phyloP scores from a whole-genome alignment of 257 asterid species.

The Solanum bulbocastanum region DNA sequence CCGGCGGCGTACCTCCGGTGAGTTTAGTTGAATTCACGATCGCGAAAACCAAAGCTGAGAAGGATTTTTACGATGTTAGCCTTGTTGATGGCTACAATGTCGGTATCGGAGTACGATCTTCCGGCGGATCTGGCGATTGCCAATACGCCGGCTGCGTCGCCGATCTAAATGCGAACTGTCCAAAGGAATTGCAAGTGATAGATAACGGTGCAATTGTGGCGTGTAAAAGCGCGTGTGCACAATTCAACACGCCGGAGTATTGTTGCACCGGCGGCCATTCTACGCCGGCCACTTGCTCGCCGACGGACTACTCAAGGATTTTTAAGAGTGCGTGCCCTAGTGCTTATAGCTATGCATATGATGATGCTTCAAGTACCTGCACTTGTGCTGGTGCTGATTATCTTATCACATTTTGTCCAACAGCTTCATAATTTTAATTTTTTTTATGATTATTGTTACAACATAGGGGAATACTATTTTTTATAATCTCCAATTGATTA shows the following conservation, averaged over 20 bases:
- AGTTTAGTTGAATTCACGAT: conserved; percentile 73
- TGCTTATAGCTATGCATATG: conserved; percentile 93
- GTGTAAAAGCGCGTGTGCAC: conserved; percentile 75
- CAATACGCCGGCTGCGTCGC: conserved; percentile 56
- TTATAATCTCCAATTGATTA: not conserved
- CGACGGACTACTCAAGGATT: conserved; percentile 50
- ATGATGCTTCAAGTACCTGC: conserved; percentile 64
- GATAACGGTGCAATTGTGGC: conserved; percentile 53
- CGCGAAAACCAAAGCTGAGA: conserved; percentile 6
- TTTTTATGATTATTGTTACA: not conserved
- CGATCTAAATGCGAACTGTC: conserved; percentile 44
- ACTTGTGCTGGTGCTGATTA: conserved; percentile 68
- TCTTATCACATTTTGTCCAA: conserved; percentile 73
- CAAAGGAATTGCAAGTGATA: conserved; percentile 39
- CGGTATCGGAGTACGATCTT: conserved; percentile 40
- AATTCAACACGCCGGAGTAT: conserved; percentile 43
- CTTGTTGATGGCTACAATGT: conserved; percentile 83
- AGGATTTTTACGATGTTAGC: conserved; percentile 85
- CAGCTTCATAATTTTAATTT: not conserved
- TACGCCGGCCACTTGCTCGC: conserved; percentile 59
- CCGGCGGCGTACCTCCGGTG: conserved; percentile 78
- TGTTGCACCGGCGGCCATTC: conserved; percentile 79
- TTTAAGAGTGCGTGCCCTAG: conserved; percentile 83
- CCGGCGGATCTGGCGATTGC: conserved; percentile 60
- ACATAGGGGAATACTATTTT: not conserved